phyloP scores from a whole-genome alignment of 2,329 filamentous ascomycete species.

The Microsporum audouinii region DNA sequence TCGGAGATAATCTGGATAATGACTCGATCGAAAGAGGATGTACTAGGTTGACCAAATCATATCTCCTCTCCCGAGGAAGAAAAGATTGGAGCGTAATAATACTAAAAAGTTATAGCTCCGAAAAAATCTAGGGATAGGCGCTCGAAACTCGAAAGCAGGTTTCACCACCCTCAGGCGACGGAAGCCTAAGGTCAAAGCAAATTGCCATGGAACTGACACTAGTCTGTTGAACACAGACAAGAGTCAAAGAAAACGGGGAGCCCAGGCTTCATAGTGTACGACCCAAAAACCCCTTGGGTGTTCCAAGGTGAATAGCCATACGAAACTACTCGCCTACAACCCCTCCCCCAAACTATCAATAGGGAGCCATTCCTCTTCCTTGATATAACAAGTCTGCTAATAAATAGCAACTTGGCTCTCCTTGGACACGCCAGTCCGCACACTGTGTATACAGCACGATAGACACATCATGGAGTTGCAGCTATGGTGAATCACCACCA shows the following conservation, averaged over 20 bases:
- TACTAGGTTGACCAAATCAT: neutral
- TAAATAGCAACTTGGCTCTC: neutral
- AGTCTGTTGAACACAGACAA: neutral
- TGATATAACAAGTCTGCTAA: neutral
- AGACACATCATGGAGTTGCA: neutral
- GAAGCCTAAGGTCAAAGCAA: neutral
- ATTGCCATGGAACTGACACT: neutral
- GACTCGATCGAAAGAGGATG: neutral
- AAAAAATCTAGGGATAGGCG: neutral
- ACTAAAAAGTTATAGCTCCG: neutral
- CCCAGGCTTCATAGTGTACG: neutral
- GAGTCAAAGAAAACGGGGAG: neutral
- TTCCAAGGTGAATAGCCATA: neutral
- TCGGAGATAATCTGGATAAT: neutral
- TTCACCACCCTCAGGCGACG: neutral
- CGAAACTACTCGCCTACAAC: neutral
- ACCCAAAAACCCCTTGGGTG: neutral
- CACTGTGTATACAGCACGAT: neutral
- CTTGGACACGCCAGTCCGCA: neutral
- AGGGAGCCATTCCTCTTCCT: neutral
- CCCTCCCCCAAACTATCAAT: neutral
- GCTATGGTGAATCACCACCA: neutral
- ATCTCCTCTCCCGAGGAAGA: neutral
- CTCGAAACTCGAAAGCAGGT: neutral
- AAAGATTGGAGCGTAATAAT: neutral